Evolutionary conservation across 495 filamentous ascomycete species (phyloP).

Genomic region (Neurospora cerealis): DNA sequence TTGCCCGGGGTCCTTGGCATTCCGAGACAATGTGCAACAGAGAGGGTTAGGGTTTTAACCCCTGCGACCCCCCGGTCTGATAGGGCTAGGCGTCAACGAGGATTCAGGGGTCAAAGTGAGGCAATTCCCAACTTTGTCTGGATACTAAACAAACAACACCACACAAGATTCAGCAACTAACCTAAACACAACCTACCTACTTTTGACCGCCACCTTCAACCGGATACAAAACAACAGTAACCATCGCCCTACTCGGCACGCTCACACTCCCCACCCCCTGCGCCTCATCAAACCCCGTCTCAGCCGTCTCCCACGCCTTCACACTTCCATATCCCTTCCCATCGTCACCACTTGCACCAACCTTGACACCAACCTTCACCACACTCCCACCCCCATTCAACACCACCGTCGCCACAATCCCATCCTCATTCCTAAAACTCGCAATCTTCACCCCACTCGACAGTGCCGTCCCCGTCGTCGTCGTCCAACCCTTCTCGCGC

Average conservation of each 20-base stretch:
- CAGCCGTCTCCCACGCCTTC: conserved; percentile 19
- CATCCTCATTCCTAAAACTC: conserved; percentile 39
- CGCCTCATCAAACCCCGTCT: background rate
- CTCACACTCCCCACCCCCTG: conserved; percentile 7
- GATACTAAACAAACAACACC: background rate
- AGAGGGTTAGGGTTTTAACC: background rate
- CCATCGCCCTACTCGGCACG: conserved; percentile 15
- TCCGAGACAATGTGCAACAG: background rate
- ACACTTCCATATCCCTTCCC: background rate
- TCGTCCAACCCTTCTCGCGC: conserved; percentile 31
- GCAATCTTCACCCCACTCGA: conserved; percentile 23
- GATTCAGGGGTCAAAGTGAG: background rate
- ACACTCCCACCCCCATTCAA: conserved; percentile 28
- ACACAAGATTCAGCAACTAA: background rate
- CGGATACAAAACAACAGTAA: conserved; percentile 14
- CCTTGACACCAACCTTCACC: conserved; percentile 15
- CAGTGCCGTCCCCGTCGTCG: conserved; percentile 9
- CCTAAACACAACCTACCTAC: background rate
- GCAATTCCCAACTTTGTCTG: background rate
- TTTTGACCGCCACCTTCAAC: background rate
- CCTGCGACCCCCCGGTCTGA: background rate
- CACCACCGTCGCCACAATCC: conserved; percentile 30
- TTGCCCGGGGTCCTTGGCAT: background rate
- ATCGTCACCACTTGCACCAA: conserved; percentile 4
- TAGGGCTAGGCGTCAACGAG: background rate